Evolutionary conservation across 805 yeast genomes (phyloP).

Genomic region (Zygotorulaspora sp.): DNA sequence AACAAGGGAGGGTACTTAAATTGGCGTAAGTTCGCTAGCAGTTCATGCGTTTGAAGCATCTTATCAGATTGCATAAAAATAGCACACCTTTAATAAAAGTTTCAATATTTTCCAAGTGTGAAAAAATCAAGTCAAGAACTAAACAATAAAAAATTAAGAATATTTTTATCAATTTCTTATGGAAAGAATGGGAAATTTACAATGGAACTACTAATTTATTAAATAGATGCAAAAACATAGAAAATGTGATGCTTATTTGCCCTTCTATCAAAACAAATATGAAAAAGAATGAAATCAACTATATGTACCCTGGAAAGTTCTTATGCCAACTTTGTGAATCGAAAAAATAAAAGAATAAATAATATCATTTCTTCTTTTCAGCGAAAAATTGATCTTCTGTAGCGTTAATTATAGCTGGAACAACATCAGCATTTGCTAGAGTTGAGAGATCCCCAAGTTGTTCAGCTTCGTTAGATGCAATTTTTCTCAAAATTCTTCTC

Average conservation of each 20-base stretch:
- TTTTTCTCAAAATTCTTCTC: slow-evolving; percentile 95
- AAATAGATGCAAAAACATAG: too few species aligned
- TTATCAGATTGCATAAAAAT: too few species aligned
- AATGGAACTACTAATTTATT: too few species aligned
- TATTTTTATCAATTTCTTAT: too few species aligned
- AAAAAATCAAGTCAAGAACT: too few species aligned
- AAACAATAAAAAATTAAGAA: too few species aligned
- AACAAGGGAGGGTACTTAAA: slow-evolving; percentile 16
- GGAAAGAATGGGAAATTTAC: too few species aligned
- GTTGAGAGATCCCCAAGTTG: slow-evolving; percentile 91
- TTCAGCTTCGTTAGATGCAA: slow-evolving; percentile 87
- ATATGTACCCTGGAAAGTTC: background rate
- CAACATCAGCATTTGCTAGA: slow-evolving; percentile 79
- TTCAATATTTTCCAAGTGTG: too few species aligned
- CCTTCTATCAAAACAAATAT: slow-evolving; percentile 2
- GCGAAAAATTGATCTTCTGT: slow-evolving; percentile 45
- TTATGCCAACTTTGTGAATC: background rate
- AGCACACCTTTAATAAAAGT: too few species aligned
- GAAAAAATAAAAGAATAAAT: too few species aligned
- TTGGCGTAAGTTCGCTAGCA: slow-evolving; percentile 21
- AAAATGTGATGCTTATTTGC: background rate
- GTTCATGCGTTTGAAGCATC: slow-evolving; percentile 20
- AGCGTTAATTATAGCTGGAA: slow-evolving; percentile 66
- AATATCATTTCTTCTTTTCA: slow-evolving; percentile 18
- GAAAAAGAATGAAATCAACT: slow-evolving; percentile 1